Evolutionary conservation across 352 stramenopile species (phyloP), one percentile per base, ranked within the genome.

Genomic region (Aphanomyces stellatus): DNA sequence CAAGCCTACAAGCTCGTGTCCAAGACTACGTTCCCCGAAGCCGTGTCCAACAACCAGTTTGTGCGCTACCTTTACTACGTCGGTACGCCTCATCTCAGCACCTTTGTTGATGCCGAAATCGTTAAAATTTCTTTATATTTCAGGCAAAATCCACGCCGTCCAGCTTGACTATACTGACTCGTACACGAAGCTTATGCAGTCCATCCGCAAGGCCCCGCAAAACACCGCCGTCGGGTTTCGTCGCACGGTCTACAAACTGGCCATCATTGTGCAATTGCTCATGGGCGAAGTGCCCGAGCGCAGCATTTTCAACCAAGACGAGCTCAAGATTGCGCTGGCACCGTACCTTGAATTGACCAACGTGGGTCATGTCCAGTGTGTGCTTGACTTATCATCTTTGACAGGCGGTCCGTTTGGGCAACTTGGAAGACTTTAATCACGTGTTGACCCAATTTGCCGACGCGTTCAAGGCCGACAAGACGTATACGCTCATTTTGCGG

Each of bases 21-120:
- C 56, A 95, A 96, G 79, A 92, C 88, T 24, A 84, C 77, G 34
- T 96, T 96, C 62, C 88, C 90, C 0, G 88, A 96, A 65, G 84
- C 77, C 6, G 90, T 95, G 24, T 98, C 90, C n/a, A 99, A 99
- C 84, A 99, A 99, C 77, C 96, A 99, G 82, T 95, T 99, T 64
- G 96, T 98, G 69, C 88, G 97, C 35, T 98, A 98, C 72, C 73
- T 99, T 61, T 99, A 98, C 76, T 98, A 99, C 74, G 84, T 92
- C 17, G 85, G 59, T 65, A 42, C 42, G 59, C 22, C 27, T 49
- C 48, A 42, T 27, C 11, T 7, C 15, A 49, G 13, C 22, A 10
- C n/a, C 53, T 42, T 30, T 56, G 6, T n/a, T 64, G 8, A 55
- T 64, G n/a, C 17, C 15, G 56, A 64, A 7, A 8, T 31, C 10